These are phyloP conservation scores for Metarhizium brunneum DNA, from an alignment of 2,329 filamentous ascomycete species.

Conservation along the genomic window DNA sequence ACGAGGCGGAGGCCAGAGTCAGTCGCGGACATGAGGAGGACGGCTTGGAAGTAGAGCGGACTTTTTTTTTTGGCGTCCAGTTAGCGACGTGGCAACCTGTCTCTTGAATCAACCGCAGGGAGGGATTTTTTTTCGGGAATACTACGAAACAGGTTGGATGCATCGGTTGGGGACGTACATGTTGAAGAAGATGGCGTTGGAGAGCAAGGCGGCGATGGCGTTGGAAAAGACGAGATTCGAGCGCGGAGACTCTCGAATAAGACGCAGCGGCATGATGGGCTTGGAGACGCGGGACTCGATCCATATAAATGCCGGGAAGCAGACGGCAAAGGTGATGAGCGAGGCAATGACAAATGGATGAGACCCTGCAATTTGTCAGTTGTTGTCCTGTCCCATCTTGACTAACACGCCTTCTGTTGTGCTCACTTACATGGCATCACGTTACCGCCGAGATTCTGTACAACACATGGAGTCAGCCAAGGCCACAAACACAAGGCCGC, in stretches of 20 bases:
- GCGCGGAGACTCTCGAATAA: constrained; percentile 41
- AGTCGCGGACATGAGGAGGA: constrained; percentile 60
- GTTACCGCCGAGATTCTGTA: constrained; percentile 53
- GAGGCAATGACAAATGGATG: constrained; percentile 48
- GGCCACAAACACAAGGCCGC: not conserved
- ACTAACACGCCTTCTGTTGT: too few relatives aligned
- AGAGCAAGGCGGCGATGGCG: constrained; percentile 38
- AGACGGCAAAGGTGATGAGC: constrained; percentile 35
- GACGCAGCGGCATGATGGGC: constrained; percentile 51
- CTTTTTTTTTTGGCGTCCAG: constrained; percentile 20
- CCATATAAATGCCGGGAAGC: constrained; percentile 42
- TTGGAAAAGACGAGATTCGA: constrained; percentile 50
- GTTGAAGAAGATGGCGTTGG: constrained; percentile 51
- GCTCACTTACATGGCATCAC: constrained; percentile 42
- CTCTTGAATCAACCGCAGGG: too few relatives aligned
- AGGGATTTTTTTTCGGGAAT: too few relatives aligned
- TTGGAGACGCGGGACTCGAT: constrained; percentile 39
- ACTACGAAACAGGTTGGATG: too few relatives aligned
- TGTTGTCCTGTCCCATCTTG: too few relatives aligned
- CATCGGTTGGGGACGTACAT: constrained; percentile 26
- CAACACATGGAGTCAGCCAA: not conserved
- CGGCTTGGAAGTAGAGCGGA: constrained; percentile 69
- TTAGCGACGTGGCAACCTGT: not conserved
- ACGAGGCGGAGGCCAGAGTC: constrained; percentile 64
- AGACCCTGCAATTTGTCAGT: constrained; percentile 31